phyloP scores from a whole-genome alignment of 2,329 filamentous ascomycete genomes.

The Clonostachys chloroleuca region DNA sequence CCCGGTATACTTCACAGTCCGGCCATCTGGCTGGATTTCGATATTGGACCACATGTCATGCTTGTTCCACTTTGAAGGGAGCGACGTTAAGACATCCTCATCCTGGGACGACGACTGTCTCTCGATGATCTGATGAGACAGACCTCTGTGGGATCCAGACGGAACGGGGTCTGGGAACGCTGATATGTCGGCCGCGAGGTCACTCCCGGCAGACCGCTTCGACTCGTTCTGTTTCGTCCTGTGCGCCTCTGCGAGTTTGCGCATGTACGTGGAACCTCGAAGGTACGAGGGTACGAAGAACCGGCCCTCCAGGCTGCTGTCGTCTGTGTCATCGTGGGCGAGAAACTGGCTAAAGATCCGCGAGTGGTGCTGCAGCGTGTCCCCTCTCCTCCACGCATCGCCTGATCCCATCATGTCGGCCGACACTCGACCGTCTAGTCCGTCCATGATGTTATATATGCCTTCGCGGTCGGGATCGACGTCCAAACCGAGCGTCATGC shows the following conservation, averaged over 20 bases:
- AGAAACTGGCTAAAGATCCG: background rate
- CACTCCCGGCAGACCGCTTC: conserved; percentile 10
- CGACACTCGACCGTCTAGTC: too few relatives aligned
- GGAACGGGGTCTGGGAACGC: conserved; percentile 28
- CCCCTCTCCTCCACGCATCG: background rate
- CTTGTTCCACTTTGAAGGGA: conserved; percentile 81
- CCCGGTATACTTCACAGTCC: conserved; percentile 61
- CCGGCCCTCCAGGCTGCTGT: conserved; percentile 17
- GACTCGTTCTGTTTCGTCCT: conserved; percentile 54
- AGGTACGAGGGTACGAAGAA: conserved; percentile 89
- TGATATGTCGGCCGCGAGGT: conserved; percentile 3
- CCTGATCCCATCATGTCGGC: background rate
- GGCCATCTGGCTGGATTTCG: conserved; percentile 70
- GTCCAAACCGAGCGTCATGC: too few relatives aligned
- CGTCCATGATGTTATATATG: too few relatives aligned
- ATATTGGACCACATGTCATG: conserved; percentile 69
- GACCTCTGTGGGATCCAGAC: conserved; percentile 62
- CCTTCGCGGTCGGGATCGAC: too few relatives aligned
- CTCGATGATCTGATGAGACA: conserved; percentile 83
- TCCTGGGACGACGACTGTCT: conserved; percentile 58
- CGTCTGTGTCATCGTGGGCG: conserved; percentile 13
- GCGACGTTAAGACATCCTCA: conserved; percentile 53
- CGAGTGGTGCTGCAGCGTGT: background rate
- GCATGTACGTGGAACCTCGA: conserved; percentile 70
- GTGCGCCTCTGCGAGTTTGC: conserved; percentile 68